Base-by-base conservation (phyloP, 2,329 filamentous ascomycete species). In the Aureobasidium sp. region DNA sequence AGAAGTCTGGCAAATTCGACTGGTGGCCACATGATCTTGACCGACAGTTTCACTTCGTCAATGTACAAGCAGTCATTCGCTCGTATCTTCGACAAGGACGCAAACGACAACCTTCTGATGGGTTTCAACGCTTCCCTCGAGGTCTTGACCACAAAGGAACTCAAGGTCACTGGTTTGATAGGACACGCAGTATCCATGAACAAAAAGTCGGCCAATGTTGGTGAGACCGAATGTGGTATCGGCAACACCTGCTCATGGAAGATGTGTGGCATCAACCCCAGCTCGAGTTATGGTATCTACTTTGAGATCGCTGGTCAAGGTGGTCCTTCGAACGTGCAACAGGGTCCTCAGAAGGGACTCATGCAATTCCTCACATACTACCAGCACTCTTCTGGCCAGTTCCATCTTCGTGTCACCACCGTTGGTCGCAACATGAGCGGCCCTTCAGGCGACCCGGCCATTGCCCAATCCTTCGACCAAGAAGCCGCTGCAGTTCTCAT, bases 11-110 rank as follows among this genome's bases (percentile, higher is more conserved):
- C 92, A 67, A 99, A 97, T 75, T 96, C 88, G 36, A 99, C 94
- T 20, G 94, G 94, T 67, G 94, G 94, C 41, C 92, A 99, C 73
- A 99, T 99, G 88, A 95, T 99, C 66, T 79, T 99, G 67, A 97
- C 94, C 1, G 94, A 99, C 75, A 97, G 92, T 74, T 99, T 99
- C 74, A 97, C 93, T 4, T 95, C 94, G 0, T 97, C 93, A 63
- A 97, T 99, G 87, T 99, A 97, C 82, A 97, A 94, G 79, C 94
- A 99, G 74, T 97, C 94, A 0, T 99, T 99, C 71, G 88, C 96
- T 57, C 88, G 95, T 63, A 87, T 99, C 20, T 99, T 99, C 72
- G 94, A 99, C 74, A 97, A 97, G 76, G 94, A 99, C 72, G 90
- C 84, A 1, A 88, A 96, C 63, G 94, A 97, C 67, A 96, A 97